These are phyloP conservation scores for Apophysomyces sp. DNA, from an alignment of 371 early-diverging fungal genomes.

Conservation along the genomic window DNA sequence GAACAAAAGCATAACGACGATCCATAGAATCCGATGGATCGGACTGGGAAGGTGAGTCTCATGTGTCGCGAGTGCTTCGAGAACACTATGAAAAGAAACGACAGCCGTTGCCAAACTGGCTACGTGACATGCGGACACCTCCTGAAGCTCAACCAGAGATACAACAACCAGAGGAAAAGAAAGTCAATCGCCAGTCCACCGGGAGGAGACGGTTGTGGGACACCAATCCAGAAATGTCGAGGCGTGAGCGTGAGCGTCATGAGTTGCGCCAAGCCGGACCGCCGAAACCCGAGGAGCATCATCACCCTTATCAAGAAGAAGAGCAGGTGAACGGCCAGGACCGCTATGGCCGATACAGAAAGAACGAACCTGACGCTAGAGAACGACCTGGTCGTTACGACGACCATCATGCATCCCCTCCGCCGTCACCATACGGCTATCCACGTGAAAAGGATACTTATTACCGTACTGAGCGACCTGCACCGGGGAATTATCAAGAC, in stretches of 20 bases:
- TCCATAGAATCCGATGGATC: constrained; percentile 61
- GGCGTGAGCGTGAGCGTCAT: constrained; percentile 35
- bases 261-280: constrained; percentile 28
- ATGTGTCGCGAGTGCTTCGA: constrained; percentile 49
- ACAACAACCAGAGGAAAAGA: neutral
- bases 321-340: neutral
- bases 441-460: neutral
- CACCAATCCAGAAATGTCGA: constrained; percentile 20
- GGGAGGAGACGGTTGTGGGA: constrained; percentile 38
- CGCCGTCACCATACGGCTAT: neutral
- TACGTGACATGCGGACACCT: constrained; percentile 27
- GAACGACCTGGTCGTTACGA: neutral
- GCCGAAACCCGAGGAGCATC: neutral
- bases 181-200: constrained; percentile 10
- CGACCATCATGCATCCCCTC: neutral
- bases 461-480: neutral
- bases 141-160: neutral
- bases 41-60: constrained; percentile 57
- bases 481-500: neutral
- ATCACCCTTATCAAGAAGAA: neutral
- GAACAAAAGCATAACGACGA: no score
- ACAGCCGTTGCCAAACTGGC: constrained; percentile 21
- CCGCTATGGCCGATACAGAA: neutral
- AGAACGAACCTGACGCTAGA: neutral
- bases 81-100: constrained; percentile 51